A percentile compares a stretch with the other conserved stretches of the same genome.
Conservation (phyloP, 306 rosid species). For the Macrotyloma uniflorum region DNA sequence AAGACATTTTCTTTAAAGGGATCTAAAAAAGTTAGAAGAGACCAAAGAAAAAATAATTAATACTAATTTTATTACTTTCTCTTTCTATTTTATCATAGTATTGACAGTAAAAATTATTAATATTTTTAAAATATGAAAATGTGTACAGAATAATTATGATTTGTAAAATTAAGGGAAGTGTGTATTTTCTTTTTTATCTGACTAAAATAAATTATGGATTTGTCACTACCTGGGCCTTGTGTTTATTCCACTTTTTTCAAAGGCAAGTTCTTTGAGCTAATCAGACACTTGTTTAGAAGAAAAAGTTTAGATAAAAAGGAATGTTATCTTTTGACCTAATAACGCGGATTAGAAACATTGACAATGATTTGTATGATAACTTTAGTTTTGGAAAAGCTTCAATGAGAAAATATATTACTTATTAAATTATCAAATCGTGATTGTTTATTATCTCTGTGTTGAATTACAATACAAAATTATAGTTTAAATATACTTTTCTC, state of each 20-base stretch:
- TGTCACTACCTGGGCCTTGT: neutral
- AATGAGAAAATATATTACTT: neutral
- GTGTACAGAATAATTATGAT: too few species aligned
- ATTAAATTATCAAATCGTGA: neutral
- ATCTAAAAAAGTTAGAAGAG: too few species aligned
- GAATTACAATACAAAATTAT: neutral
- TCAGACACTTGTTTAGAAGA: neutral
- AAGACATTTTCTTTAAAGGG: too few species aligned
- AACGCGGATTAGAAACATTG: neutral
- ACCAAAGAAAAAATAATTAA: too few species aligned
- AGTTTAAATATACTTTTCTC: too few species aligned
- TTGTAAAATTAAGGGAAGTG: too few species aligned
- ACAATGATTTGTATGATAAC: slow-evolving; percentile 13
- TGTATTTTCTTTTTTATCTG: too few species aligned
- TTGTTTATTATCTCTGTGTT: neutral
- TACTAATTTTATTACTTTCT: too few species aligned
- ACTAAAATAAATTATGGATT: too few species aligned
- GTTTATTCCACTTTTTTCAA: slow-evolving; percentile 33
- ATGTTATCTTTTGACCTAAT: slow-evolving; percentile 39
- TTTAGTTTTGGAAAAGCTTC: neutral
- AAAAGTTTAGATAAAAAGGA: slow-evolving; percentile 32
- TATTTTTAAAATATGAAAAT: too few species aligned
- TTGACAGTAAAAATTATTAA: too few species aligned
- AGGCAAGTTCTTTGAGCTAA: slow-evolving; percentile 39
- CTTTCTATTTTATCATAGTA: too few species aligned